Base-by-base conservation (phyloP, 495 filamentous ascomycete species). In the Penicillium atrosanguineum region DNA sequence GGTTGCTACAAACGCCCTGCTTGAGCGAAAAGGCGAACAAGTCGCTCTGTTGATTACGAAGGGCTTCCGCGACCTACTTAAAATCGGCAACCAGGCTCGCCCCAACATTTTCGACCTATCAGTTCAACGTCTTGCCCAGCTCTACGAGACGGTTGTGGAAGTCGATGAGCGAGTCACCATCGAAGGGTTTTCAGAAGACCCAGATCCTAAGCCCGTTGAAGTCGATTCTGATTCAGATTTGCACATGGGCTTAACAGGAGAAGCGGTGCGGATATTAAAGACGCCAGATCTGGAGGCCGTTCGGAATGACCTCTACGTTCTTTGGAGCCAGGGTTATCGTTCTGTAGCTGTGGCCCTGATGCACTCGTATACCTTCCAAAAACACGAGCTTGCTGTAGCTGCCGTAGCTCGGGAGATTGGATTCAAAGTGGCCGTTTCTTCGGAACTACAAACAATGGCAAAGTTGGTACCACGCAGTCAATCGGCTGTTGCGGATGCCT, bases 311-410 rank as follows among this genome's bases (percentile, higher is more conserved):
- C 69, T 91, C 44, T 69, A 84, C 61, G 69, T 73, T 44, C 64
- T 89, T 3, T 87, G 81, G 42, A 81, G 84, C 44, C 62, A 75
- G 19, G 87, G 87, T 0, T 81, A 88, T 56, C 74, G 72, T 55
- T 89, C 87, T 43, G 79, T 94, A 49, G 88, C 88, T 6, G 87
- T 94, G 3, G 89, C 87, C 56, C 62, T 94, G 26, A 89, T 91
- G 84, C 89, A 92, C 53, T 84, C 83, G 3, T 94, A 94, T 69
- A 90, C 86, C 1, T 94, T 87, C 59, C 87, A 86, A 16, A 78
- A 85, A 20, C 89, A 92, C 52, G 89, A 94, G 57, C 76, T 78
- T 6, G 55, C 88, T 38, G 77, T 92, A 7, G 85, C 86, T 18
- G 76, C 75, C 46, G 70, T 94, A n/a, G 89, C 87, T 0, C 73